A percentile compares a stretch with the other conserved stretches of the same genome.
phyloP scores from a whole-genome alignment of 2,329 filamentous ascomycete species.

The Cordyceps fumosorosea region DNA sequence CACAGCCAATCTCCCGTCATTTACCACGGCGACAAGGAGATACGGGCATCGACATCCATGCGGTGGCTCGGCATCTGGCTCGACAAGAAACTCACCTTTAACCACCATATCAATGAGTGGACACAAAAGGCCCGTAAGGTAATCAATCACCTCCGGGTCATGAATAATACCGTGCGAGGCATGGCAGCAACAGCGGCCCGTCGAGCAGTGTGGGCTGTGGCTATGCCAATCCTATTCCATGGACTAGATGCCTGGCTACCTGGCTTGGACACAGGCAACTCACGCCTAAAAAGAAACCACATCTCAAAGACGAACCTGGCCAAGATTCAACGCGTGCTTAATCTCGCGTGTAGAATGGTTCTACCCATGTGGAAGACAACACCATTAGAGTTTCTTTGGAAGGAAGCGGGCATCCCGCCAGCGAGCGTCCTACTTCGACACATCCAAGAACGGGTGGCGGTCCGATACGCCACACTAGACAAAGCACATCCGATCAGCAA shows the following conservation, averaged over 20 bases:
- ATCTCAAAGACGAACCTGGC: slow-evolving; percentile 6
- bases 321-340: slow-evolving; percentile 2
- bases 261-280: neutral
- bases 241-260: slow-evolving; percentile 1
- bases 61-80: slow-evolving; percentile 1
- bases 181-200: neutral
- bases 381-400: neutral
- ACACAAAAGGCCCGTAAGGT: neutral
- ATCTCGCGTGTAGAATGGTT: slow-evolving; percentile 1
- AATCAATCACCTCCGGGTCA: neutral
- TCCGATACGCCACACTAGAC: neutral
- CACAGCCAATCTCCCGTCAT: neutral
- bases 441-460: neutral
- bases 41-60: neutral
- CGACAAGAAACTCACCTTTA: slow-evolving; percentile 10
- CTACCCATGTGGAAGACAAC: slow-evolving; percentile 4
- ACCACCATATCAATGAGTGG: slow-evolving; percentile 3
- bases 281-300: neutral
- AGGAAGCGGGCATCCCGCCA: slow-evolving; percentile 5
- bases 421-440: neutral
- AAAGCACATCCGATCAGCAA: neutral
- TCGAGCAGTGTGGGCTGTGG: neutral
- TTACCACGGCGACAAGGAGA: slow-evolving; percentile 4
- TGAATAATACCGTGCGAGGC: neutral
- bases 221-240: neutral